These are phyloP conservation scores for Microthlaspi erraticum DNA, from an alignment of 345 rosid species.

Conservation along the genomic window DNA sequence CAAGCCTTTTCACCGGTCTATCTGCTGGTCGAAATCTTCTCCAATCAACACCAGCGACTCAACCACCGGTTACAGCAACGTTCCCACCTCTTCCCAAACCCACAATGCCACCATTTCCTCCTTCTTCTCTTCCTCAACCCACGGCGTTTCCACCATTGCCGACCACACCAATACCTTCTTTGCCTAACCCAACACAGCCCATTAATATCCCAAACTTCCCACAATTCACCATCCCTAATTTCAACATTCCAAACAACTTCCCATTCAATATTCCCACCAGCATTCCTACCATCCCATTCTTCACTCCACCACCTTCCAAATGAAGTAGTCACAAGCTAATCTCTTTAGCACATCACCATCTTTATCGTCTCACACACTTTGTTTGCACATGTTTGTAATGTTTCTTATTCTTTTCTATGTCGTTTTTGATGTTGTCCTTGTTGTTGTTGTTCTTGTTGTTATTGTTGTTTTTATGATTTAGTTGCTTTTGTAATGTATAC, in stretches of 20 bases:
- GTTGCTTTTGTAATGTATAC: slow-evolving; percentile 25
- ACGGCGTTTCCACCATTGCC: slow-evolving; percentile 36
- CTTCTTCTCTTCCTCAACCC: slow-evolving; percentile 34
- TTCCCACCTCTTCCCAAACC: slow-evolving; percentile 38
- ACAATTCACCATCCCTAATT: slow-evolving; percentile 41
- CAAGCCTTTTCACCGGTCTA: slow-evolving; percentile 39
- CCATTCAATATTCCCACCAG: slow-evolving; percentile 42
- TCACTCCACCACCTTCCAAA: slow-evolving; percentile 48
- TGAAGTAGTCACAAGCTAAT: slow-evolving; percentile 10
- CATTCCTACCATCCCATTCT: slow-evolving; percentile 38
- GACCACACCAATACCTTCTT: slow-evolving; percentile 28
- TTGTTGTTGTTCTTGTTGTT: slow-evolving; percentile 5
- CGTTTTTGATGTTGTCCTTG: slow-evolving; percentile 20
- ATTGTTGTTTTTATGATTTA: neutral
- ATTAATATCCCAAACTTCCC: slow-evolving; percentile 42
- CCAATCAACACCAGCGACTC: slow-evolving; percentile 37
- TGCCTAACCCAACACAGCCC: slow-evolving; percentile 42
- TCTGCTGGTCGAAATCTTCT: slow-evolving; percentile 39
- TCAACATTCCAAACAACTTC: slow-evolving; percentile 39
- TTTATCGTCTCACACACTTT: slow-evolving; percentile 1
- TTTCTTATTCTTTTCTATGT: slow-evolving; percentile 10
- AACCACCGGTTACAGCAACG: slow-evolving; percentile 34
- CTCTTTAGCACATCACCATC: slow-evolving; percentile 25
- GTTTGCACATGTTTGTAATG: slow-evolving; percentile 33
- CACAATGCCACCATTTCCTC: slow-evolving; percentile 34